Base-by-base conservation (phyloP, 179 eudicot species). In the Heliamphora pulchella region DNA sequence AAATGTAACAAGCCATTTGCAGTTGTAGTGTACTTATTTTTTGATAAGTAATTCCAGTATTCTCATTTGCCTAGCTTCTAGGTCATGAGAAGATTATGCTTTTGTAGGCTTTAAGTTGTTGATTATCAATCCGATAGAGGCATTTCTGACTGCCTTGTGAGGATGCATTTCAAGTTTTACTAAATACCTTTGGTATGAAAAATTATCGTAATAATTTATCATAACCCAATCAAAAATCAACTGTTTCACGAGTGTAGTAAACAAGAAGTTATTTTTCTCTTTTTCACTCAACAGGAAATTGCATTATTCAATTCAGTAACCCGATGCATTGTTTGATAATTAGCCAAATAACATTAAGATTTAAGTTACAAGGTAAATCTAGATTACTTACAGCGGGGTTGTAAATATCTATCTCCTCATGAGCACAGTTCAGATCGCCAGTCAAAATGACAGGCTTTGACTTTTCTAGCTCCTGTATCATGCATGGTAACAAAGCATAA, bases 401-500 rank as follows among this genome's bases (percentile, higher is more conserved):
- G 80, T 80, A 92, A 78, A 96, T 96, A 87, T 96, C 99, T 67
- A 96, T 94, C 87, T 96, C 99, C 83, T 96, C 91, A 82, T 92
- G 98, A 75, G 98, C 98, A 86, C 98, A 92, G 81, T 94, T 96
- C 81, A 94, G 84, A 79, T 96, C 99, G 77, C 97, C 99, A 39
- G 98, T 87, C 86, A 94, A 85, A 85, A 96, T 90, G 58, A 96
- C 99, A 86, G 99, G 99, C 85, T 96, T 96, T 8, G 89, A 85
- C 89, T 89, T 91, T 84, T 96, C 99, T 75, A 96, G 92, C 83
- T 96, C 97, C 99, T 96, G 97, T 51, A 81, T 55, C 78, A 78
- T 62, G 62, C 70, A 82, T 44, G 80, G 77, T 79, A 74, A 63
- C 31, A 18, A 10, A 31, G 15, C 47, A 51, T 78, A 78, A 51